Percentiles rank a stretch among this genome's conserved stretches.
These are phyloP conservation scores for Pythium vanterpoolii DNA, from an alignment of 352 stramenopile species.

Conservation along the genomic window DNA sequence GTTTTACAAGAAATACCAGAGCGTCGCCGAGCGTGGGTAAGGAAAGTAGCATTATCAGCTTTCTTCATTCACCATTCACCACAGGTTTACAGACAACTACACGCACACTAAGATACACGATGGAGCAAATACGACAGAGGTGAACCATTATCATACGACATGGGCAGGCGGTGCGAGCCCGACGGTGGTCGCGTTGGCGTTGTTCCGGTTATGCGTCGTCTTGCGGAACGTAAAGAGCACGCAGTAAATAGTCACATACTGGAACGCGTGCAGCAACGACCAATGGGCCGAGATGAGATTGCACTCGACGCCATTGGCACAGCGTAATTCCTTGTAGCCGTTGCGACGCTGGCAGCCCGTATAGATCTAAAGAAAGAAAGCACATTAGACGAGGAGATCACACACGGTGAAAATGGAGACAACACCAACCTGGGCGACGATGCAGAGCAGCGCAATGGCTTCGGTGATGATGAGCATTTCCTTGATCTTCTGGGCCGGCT, in stretches of 20 bases:
- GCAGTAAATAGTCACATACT: slow-evolving; percentile 24
- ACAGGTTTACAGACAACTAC: neutral
- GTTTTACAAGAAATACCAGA: slow-evolving; percentile 86
- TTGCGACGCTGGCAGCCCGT: slow-evolving; percentile 29
- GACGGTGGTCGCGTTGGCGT: slow-evolving; percentile 2
- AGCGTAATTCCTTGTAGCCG: slow-evolving; percentile 38
- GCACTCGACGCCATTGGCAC: slow-evolving; percentile 53
- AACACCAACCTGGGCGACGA: slow-evolving; percentile 33
- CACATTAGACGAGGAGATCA: neutral
- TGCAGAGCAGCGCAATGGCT: slow-evolving; percentile 34
- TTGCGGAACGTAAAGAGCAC: slow-evolving; percentile 28
- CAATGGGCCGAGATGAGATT: slow-evolving; percentile 29
- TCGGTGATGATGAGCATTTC: slow-evolving; percentile 51
- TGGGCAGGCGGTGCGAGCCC: slow-evolving; percentile 6
- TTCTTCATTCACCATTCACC: no score
- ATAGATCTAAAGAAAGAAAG: slow-evolving; percentile 31
- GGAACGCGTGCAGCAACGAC: slow-evolving; percentile 14
- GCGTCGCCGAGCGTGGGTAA: slow-evolving; percentile 49
- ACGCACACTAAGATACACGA: slow-evolving; percentile 15
- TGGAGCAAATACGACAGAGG: neutral
- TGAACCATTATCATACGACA: neutral
- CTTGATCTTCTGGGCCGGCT: slow-evolving; percentile 35
- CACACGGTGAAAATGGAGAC: neutral
- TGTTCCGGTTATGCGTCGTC: slow-evolving; percentile 19
- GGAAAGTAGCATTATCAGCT: neutral